Base-by-base conservation (phyloP, 495 filamentous ascomycete species). In the Usnea hakonensis region DNA sequence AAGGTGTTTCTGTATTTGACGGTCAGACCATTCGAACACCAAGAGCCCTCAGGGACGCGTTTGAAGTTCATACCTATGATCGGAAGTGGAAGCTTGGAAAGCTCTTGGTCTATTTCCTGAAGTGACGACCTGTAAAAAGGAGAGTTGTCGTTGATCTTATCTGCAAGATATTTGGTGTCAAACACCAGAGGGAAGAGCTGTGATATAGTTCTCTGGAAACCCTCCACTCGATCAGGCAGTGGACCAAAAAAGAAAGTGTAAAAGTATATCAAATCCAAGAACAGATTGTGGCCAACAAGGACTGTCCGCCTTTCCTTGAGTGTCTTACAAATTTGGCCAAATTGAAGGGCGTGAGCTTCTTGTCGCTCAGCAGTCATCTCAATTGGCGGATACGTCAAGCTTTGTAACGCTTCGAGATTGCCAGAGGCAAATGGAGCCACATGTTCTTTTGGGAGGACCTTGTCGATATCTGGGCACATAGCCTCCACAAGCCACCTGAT, bases 81-180 rank as follows among this genome's bases (percentile, higher is more conserved):
- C 1, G 84, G 84, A 11, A 61, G 59, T 23, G 65, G 52, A 37
- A 80, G 70, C 5, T 64, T 60, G 16, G 69, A 61, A 30, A 85
- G 69, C 43, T 69, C 72, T 28, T 73, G 63, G 56, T 79, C 76
- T 46, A 86, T 73, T 23, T 80, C 74, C 38, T 79, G 72, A 38
- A 88, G 67, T 19, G 81, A 81, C 3, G 81, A 75, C 23, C 66
- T 70, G 58, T 79, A 75, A 14, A 83, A 78, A 19, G 44, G 79
- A 77, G 68, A 76, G 76, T 67, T 77, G 19, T 66, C 62, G 30
- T 62, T 69, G n/a, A 77, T 75, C 62, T 81, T 76, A 8, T 83
- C 86, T 23, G 83, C 81, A 58, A 95, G 77, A 63, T 85, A 91
- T 67, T 93, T 93, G 0, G 90, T 93, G 67, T 95, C 90, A 8